Base-by-base conservation (phyloP, 179 eudicot genomes). In the Silene coronaria region DNA sequence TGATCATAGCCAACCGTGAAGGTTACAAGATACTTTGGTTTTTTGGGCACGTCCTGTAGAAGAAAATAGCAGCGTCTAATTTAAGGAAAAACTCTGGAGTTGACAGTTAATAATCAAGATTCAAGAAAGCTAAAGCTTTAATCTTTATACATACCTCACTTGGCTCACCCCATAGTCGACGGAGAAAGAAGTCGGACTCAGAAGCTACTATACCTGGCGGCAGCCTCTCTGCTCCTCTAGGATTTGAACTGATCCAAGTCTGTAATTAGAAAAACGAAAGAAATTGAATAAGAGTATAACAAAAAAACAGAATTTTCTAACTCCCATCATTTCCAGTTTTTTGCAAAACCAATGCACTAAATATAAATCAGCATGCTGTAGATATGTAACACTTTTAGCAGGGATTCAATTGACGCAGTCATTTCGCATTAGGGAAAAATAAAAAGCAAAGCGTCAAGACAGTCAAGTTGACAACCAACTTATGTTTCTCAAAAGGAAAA, bases 151-250 rank as follows among this genome's bases (percentile, higher is more conserved):
- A 30, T 78, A 86, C 89, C 85, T 86, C 79, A 32, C 73, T 84
- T 21, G 87, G 84, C 45, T 62, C 81, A 78, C 87, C 84, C 82
- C 80, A 81, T 67, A 86, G 76, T 71, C 84, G 80, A 68, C 61
- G 84, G 32, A 84, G 86, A 76, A 74, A 83, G 10, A 82, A 75
- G 66, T 88, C 86, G 3, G 91, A 85, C 66, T 83, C 75, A 12
- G 90, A 17, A 67, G 38, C 78, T 36, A 86, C 77, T 21, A 88
- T 86, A 9, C 72, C 82, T 6, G 88, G 87, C 6, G 91, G 91
- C 60, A 86, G 81, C 26, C 70, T 71, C 72, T 88, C 91, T 34
- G 89, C 84, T 8, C 89, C 88, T 51, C 66, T 83, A 14, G 91
- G 91, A 79, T 85, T 83, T 58, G 87, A 80, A 45, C 74, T 64